Base-by-base conservation (phyloP, 2,329 filamentous ascomycete species). In the Dothiorella sarmentorum region DNA sequence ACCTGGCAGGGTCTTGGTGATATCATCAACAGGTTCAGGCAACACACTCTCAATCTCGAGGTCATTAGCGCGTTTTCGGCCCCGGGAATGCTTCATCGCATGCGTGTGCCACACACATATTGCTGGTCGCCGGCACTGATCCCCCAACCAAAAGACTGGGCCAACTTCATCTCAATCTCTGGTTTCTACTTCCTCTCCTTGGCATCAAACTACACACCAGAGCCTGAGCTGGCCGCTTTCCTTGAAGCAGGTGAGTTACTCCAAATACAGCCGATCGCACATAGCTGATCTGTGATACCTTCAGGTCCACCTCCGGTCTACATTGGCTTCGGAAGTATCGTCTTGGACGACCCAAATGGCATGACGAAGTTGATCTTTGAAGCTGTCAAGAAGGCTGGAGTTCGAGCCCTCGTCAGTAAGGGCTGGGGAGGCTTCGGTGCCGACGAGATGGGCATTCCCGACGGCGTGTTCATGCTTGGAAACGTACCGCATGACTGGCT, bases 1-100 rank as follows among this genome's bases (percentile, higher is more conserved):
- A 92, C 91, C 10, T 96, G 91, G 91, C 91, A 96, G 73, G 91
- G 91, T 0, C 76, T 96, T 3, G 92, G 92, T 35, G 92, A 97
- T 71, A 79, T 97, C 5, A 93, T 97, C 69, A 97, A 97, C 68
- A 82, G 86, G 10, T 97, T 96, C 67, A 82, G 92, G 55, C 85
- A 87, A 63, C 85, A 86, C 60, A 83, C 83, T 13, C 79, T 96
- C 1, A 87, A 88, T 24, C 77, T 97, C 0, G 88, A 94, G 43
- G 83, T 88, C 0, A 80, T 97, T 40, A 91, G 88, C 61, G 77
- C 90, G 7, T 86, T 95, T 49, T 93, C 88, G 82, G 92, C 89
- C 2, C 91, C 92, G 7, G 89, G 88, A 3, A 82, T 96, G 69
- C 77, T 95, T 13, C 85, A 84, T 43, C 85, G 90, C 29, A 52